A percentile compares a stretch with the other conserved stretches of the same genome.
phyloP scores from a whole-genome alignment of 768 basidiomycete genomes.

The Lentinula aciculospora region DNA sequence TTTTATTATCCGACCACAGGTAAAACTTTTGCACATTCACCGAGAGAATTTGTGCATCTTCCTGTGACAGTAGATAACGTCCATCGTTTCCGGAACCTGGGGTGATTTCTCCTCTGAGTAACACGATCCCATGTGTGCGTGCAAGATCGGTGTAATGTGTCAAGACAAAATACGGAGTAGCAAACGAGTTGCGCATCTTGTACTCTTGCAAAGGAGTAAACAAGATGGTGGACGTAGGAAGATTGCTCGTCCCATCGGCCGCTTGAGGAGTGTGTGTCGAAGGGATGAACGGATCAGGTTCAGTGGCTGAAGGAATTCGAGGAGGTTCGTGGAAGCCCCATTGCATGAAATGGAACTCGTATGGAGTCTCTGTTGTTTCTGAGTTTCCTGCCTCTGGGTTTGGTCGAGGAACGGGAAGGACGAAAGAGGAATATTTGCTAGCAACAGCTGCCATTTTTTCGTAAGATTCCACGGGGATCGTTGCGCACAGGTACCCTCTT shows the following conservation, averaged over 20 bases:
- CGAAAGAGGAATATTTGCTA: constrained; percentile 67
- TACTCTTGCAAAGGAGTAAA: constrained; percentile 95
- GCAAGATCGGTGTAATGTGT: constrained; percentile 92
- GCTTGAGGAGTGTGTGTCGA: constrained; percentile 17
- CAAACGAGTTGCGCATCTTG: constrained; percentile 76
- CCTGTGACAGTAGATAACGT: constrained; percentile 62
- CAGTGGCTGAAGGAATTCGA: constrained; percentile 41
- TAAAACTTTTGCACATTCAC: constrained; percentile 86
- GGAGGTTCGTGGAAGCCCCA: constrained; percentile 85
- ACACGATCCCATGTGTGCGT: constrained; percentile 71
- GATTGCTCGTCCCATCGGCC: constrained; percentile 29
- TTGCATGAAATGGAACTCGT: constrained; percentile 84
- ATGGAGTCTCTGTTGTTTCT: constrained; percentile 33
- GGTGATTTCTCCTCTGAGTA: constrained; percentile 90
- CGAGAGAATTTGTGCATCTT: constrained; percentile 80
- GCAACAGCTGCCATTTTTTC: constrained; percentile 64
- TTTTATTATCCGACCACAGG: constrained; percentile 45
- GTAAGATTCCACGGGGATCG: constrained; percentile 71
- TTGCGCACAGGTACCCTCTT: constrained; percentile 80
- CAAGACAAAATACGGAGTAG: constrained; percentile 86
- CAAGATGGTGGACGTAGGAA: constrained; percentile 67
- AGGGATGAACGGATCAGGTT: constrained; percentile 39
- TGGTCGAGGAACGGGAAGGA: constrained; percentile 72
- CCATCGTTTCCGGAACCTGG: constrained; percentile 43
- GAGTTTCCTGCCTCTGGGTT: constrained; percentile 25